Base-by-base conservation (phyloP, 208 protist genomes). In the Acanthamoeba quina region DNA sequence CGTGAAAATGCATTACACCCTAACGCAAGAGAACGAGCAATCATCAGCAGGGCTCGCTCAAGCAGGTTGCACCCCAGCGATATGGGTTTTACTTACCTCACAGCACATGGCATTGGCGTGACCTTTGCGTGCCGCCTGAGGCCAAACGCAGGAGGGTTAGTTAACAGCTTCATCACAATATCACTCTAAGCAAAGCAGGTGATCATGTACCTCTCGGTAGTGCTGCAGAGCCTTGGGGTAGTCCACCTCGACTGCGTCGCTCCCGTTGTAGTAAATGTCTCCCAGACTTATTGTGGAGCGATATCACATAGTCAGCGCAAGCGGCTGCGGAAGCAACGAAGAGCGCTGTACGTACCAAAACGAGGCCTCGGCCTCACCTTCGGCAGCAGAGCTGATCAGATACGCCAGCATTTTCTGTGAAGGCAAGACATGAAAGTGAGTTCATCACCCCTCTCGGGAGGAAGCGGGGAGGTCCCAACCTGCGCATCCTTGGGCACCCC, bases 1-100 rank as follows among this genome's bases (percentile, higher is more conserved):
- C 83, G 37, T 52, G 54, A 19, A 90, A 74, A 47, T 90, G 54
- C 83, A 90, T 90, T 21, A 90, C 83, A 26, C 83, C 83, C 83
- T 88, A 64, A 5, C 21, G 17, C 6, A 44, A 1, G 29, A 21
- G 44, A 21, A 52, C 34, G 9, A 21, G n/a, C 17, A 52, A 29
- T 1, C 72, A 41, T 17, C 10, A 78, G 34, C 76, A 29, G 24
- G 26, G 17, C 17, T 29, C n/a, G 47, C 26, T 31, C 62, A 49
- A 86, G 62, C 2, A 13, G 21, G 2, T n/a, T n/a, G n/a, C n/a
- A n/a, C n/a, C n/a, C n/a, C n/a, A 2, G 19, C 29, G 47, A 3
- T 1, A 4, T 44, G 1, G 41, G 41, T 1, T 1, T 44, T 44
- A 44, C 41, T 4, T 85, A 88, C 80, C 80, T 90, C 83, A 52